These are phyloP conservation scores for Leccinum angustisporum DNA, from an alignment of 1,284 basidiomycete genomes.

Conservation along the genomic window DNA sequence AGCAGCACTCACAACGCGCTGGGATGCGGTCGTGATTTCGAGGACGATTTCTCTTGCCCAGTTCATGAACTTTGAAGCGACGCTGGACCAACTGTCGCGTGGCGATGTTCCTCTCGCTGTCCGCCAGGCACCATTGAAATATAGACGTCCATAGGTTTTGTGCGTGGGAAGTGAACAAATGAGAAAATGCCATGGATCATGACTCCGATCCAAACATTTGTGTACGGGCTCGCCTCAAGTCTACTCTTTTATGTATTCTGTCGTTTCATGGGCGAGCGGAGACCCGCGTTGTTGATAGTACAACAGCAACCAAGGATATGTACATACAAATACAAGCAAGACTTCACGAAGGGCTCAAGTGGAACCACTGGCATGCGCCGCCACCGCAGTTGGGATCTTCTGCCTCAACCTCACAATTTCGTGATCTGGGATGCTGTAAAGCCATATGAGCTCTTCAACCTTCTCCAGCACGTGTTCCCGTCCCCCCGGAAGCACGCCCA, in stretches of 20 bases:
- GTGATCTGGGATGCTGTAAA: constrained; percentile 8
- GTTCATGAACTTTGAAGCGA: background rate
- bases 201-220: too few species aligned
- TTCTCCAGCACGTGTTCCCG: constrained; percentile 13
- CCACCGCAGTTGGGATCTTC: background rate
- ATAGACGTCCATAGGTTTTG: too few species aligned
- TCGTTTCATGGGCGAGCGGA: too few species aligned
- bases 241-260: too few species aligned
- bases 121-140: too few species aligned
- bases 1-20: background rate
- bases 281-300: background rate
- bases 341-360: background rate
- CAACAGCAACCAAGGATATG: background rate
- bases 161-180: too few species aligned
- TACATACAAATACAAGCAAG: background rate
- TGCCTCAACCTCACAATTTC: constrained; percentile 5
- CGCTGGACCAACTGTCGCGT: background rate
- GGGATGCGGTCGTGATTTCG: constrained; percentile 5
- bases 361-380: background rate
- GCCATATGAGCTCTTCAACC: constrained; percentile 18
- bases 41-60: constrained; percentile 5
- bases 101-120: background rate
- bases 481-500: background rate
- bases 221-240: too few species aligned
- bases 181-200: too few species aligned